A percentile compares a stretch with the other conserved stretches of the same genome.
Conservation (phyloP, 2,329 filamentous ascomycete genomes). For the Paraphoma chrysanthemicola region DNA sequence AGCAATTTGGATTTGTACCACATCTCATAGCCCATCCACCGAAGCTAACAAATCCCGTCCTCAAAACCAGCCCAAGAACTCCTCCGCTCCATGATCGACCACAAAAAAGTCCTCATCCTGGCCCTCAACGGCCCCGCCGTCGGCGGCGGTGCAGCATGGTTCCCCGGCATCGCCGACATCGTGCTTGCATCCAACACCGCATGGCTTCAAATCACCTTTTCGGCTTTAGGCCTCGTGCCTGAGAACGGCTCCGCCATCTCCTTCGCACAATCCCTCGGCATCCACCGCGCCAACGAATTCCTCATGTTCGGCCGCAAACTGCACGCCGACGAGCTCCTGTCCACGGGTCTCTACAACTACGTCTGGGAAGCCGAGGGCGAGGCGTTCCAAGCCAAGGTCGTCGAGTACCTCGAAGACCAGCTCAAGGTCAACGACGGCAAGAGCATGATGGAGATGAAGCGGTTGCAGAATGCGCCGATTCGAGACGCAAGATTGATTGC, state of each 20-base stretch:
- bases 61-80: conserved; percentile 31
- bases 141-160: conserved; percentile 60
- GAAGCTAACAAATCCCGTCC: too few species aligned
- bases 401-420: conserved; percentile 53
- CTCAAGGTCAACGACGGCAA: conserved; percentile 57
- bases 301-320: conserved; percentile 60
- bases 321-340: conserved; percentile 51
- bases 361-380: conserved; percentile 51
- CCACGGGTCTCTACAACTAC: conserved; percentile 56
- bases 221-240: conserved; percentile 56
- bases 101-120: conserved; percentile 59
- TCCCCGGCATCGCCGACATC: conserved; percentile 57
- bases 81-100: conserved; percentile 57
- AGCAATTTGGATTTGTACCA: too few species aligned
- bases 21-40: too few species aligned
- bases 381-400: conserved; percentile 52
- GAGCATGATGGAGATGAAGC: conserved; percentile 61
- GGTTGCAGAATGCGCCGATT: conserved; percentile 56
- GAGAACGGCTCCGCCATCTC: conserved; percentile 57
- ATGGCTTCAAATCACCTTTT: conserved; percentile 59
- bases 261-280: conserved; percentile 57
- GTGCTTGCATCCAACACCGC: conserved; percentile 53
- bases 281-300: conserved; percentile 60
- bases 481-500: conserved; percentile 55
- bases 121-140: conserved; percentile 60